phyloP scores from a whole-genome alignment of 2,329 filamentous ascomycete genomes.

The Sporothrix sp. region DNA sequence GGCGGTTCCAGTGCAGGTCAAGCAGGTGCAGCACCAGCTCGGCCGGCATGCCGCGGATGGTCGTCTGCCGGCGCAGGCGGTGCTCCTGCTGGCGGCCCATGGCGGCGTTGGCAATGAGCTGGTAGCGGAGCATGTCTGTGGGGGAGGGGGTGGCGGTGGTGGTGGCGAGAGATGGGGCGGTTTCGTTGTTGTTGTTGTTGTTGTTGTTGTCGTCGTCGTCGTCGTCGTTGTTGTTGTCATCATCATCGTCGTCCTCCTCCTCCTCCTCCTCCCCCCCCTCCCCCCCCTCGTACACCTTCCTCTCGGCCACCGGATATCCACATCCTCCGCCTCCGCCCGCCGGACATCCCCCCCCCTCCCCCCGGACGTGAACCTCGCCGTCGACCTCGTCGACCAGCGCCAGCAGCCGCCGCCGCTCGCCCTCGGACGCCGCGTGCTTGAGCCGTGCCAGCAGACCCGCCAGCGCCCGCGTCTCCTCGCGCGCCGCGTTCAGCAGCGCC shows the following conservation, averaged over 20 bases:
- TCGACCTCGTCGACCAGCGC: background rate
- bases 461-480: constrained; percentile 6
- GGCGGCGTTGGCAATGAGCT: constrained; percentile 13
- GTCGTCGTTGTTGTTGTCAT: background rate
- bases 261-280: background rate
- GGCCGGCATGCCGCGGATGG: constrained; percentile 19
- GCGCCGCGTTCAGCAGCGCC: constrained; percentile 9
- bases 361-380: constrained; percentile 2
- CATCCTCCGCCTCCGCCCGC: background rate
- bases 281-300: background rate
- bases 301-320: no score
- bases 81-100: constrained; percentile 13
- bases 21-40: constrained; percentile 29
- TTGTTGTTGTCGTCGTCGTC: background rate
- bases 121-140: background rate
- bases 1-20: constrained; percentile 31
- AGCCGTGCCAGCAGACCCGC: constrained; percentile 7
- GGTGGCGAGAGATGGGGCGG: background rate
- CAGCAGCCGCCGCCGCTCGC: constrained; percentile 5
- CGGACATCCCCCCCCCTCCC: no score
- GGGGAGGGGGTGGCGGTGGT: background rate
- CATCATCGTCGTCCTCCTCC: background rate
- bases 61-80: constrained; percentile 2
- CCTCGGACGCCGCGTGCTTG: background rate
- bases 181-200: background rate